Conservation (phyloP, 805 yeast species). For the Novakomyces olei region DNA sequence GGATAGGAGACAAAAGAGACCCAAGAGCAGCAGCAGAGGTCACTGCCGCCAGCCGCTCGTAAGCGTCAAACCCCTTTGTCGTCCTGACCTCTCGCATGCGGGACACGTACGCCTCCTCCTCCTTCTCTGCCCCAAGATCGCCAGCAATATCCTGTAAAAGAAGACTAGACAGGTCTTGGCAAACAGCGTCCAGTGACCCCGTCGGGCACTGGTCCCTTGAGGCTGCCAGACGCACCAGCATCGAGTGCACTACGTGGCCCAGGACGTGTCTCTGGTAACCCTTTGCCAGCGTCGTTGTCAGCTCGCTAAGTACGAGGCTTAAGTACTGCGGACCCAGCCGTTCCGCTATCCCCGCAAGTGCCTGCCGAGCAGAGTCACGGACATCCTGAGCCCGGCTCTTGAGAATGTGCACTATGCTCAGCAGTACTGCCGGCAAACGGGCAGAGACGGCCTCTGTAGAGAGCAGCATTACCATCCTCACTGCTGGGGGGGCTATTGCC, state of each 20-base stretch:
- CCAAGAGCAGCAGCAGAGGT: slow-evolving; percentile 37
- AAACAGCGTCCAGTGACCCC: slow-evolving; percentile 53
- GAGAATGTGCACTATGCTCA: slow-evolving; percentile 72
- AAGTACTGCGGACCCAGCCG: slow-evolving; percentile 55
- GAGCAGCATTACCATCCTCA: slow-evolving; percentile 41
- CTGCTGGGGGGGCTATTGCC: slow-evolving; percentile 62
- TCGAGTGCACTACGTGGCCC: slow-evolving; percentile 63
- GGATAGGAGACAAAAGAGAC: slow-evolving; percentile 44
- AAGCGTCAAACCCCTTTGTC: slow-evolving; percentile 72
- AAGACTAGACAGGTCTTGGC: slow-evolving; percentile 37
- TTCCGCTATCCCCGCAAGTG: slow-evolving; percentile 39
- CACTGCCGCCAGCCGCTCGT: slow-evolving; percentile 48
- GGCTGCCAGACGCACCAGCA: slow-evolving; percentile 35
- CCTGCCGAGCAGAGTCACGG: slow-evolving; percentile 66
- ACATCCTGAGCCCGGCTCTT: slow-evolving; percentile 69
- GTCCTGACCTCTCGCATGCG: slow-evolving; percentile 78
- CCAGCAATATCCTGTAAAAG: slow-evolving; percentile 90
- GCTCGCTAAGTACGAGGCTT: slow-evolving; percentile 52
- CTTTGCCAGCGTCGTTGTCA: slow-evolving; percentile 53
- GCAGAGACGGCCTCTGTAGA: slow-evolving; percentile 30
- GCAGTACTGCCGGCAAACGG: slow-evolving; percentile 60
- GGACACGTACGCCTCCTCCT: slow-evolving; percentile 71
- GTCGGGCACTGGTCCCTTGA: slow-evolving; percentile 25
- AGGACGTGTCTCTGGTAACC: slow-evolving; percentile 90
- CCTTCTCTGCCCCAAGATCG: slow-evolving; percentile 78